Evolutionary conservation across 202 grass and related monocot genomes (phyloP).

Genomic region (Carex sylvatica): DNA sequence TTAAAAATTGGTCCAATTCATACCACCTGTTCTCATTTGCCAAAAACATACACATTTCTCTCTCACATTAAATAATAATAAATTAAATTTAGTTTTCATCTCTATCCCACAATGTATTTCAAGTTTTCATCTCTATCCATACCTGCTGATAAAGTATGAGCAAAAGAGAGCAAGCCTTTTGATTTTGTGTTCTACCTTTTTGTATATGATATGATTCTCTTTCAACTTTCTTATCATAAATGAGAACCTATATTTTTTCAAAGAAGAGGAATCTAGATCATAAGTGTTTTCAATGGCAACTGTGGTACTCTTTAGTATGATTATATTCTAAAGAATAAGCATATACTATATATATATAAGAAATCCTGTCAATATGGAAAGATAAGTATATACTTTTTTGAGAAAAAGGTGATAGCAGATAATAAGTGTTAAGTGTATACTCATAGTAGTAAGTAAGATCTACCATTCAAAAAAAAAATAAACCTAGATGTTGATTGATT

Average conservation of each 20-base stretch:
- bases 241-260: background rate
- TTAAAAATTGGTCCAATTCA: no score
- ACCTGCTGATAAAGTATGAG: background rate
- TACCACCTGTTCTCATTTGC: no score
- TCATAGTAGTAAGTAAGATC: background rate
- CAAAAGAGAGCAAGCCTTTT: background rate
- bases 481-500: background rate
- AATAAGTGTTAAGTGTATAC: slow-evolving; percentile 4
- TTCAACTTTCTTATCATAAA: slow-evolving; percentile 21
- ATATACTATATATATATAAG: slow-evolving; percentile 2
- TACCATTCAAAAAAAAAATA: background rate
- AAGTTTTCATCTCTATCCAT: no score
- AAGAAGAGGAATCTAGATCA: slow-evolving; percentile 1
- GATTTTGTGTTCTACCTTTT: background rate
- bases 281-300: background rate
- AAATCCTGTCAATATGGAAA: slow-evolving; percentile 9
- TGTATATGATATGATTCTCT: background rate
- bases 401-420: background rate
- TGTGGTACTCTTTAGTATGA: background rate
- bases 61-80: no score
- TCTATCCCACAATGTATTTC: no score
- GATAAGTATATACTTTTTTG: background rate
- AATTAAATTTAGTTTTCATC: no score
- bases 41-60: no score
- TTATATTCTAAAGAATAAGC: slow-evolving; percentile 14